Base-by-base conservation (phyloP, 2,329 filamentous ascomycete species). In the Allantophomopsis cytisporea region DNA sequence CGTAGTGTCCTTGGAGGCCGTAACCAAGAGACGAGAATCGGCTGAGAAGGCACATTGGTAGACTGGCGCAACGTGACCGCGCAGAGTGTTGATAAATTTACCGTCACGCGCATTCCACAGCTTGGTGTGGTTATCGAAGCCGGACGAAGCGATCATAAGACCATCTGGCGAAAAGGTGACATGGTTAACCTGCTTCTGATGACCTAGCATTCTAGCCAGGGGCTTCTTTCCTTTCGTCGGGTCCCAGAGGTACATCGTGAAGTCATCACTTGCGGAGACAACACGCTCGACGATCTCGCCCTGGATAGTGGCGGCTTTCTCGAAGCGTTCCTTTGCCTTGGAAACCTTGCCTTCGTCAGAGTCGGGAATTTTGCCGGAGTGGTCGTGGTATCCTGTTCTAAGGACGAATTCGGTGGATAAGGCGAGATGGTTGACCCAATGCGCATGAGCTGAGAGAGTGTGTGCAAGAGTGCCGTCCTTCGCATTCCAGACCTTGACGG, bases 141-240 rank as follows among this genome's bases (percentile, higher is more conserved):
- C 80, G 7, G 84, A 80, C 31, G 83, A 93, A 7, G 91, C 91
- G 50, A 98, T 87, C 42, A 89, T 71, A 7, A 75, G 69, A 28
- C 87, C 89, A 54, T 96, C 88, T 0, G 89, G 87, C 1, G 86
- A 94, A 61, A 96, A 96, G 0, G 80, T 83, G 36, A 96, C 88
- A 56, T 95, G 84, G 58, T 96, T 95, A 49, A 96, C 88, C 55
- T 89, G 84, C 62, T 96, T 96, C 58, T 95, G 86, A 54, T 98
- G 91, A 2, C 91, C 91, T n/a, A 86, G 62, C 62, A 96, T 73
- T 28, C 87, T 71, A n/a, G 84, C 82, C 3, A 96, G 66, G 1
- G 89, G 88, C 58, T 96, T 95, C 7, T 69, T 83, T 4, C 80
- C 79, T 34, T 68, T 69, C 8, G 78, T 69, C 0, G 88, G 88